These are phyloP conservation scores for Gigaspora rosea DNA, from an alignment of 192 early-diverging fungal species.

Conservation along the genomic window DNA sequence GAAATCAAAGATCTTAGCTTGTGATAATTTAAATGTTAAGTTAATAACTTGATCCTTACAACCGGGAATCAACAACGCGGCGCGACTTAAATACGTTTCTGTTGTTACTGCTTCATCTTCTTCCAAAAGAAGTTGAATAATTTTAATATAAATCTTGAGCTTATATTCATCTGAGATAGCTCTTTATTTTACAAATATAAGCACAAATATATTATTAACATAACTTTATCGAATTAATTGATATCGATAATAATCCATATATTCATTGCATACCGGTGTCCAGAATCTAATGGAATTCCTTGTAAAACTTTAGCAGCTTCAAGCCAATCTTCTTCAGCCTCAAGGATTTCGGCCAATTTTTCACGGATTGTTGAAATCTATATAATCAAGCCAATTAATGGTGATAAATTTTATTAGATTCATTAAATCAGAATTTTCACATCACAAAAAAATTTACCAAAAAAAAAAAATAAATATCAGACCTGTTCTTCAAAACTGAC, in stretches of 20 bases:
- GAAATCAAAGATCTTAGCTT: conserved; percentile 83
- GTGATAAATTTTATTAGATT: background rate
- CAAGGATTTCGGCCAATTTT: conserved; percentile 73
- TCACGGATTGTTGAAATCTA: conserved; percentile 74
- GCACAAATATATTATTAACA: no score
- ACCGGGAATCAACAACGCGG: conserved; percentile 63
- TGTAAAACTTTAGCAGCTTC: conserved; percentile 85
- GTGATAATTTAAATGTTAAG: conserved; percentile 76
- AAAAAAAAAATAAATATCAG: conserved; percentile 7
- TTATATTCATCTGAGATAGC: conserved; percentile 67
- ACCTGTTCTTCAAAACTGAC: conserved; percentile 88
- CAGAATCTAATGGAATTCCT: conserved; percentile 89
- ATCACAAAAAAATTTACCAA: background rate
- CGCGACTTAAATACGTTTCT: conserved; percentile 83
- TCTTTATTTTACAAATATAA: conserved; percentile 28
- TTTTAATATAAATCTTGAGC: conserved; percentile 80
- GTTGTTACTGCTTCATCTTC: conserved; percentile 82
- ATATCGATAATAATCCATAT: background rate
- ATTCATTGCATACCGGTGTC: conserved; percentile 58
- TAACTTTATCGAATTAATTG: background rate
- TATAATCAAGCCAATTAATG: background rate
- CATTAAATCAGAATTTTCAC: background rate
- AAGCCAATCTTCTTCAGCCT: conserved; percentile 74
- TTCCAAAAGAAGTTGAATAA: conserved; percentile 82
- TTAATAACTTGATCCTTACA: conserved; percentile 53